Base-by-base conservation (phyloP, 1,284 basidiomycete species). In the Coriolopsis trogii region DNA sequence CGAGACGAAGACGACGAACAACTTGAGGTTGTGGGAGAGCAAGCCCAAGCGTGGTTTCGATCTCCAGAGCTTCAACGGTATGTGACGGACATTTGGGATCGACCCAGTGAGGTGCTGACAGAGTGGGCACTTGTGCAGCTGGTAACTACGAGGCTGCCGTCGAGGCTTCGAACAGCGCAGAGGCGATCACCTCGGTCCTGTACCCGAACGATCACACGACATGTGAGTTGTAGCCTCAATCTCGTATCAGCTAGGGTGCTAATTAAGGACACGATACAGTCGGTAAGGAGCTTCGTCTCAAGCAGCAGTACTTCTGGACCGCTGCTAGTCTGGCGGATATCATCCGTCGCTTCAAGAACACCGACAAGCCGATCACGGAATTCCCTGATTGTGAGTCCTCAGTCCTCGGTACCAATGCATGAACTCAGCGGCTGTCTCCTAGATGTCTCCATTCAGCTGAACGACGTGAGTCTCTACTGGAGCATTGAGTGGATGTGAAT, bases 291-390 rank as follows among this genome's bases (percentile, higher is more conserved):
- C 76, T 96, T 25, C 86, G 94, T 53, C 79, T 97, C 60, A 95
- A 96, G 76, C 94, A 97, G 65, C 94, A 97, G 71, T 95, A 94
- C 73, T 92, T 93, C 74, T 93, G 91, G 91, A 91, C 89, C 28
- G 87, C 90, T 18, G 92, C 91, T 20, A 89, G 85, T 68, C 77
- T 95, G 31, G 81, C 85, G 51, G 94, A 97, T 67, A 96, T 97
- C 64, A 69, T 95, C 47, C 81, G 90, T 47, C 82, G 89, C 36
- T 89, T 89, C 78, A 91, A 86, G 74, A 87, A 92, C 68, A 70
- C 84, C n/a, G 83, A 79, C 43, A 89, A 89, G 69, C 80, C 82
- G 1, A 82, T 93, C 59, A 73, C 75, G 9, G 83, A 89, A 60
- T 85, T 97, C 66, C 81, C 93, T 1, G 90, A 96, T 49, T 89